These are phyloP conservation scores for Bassia scoparia DNA, from an alignment of 148 eudicot species.

Conservation along the genomic window DNA sequence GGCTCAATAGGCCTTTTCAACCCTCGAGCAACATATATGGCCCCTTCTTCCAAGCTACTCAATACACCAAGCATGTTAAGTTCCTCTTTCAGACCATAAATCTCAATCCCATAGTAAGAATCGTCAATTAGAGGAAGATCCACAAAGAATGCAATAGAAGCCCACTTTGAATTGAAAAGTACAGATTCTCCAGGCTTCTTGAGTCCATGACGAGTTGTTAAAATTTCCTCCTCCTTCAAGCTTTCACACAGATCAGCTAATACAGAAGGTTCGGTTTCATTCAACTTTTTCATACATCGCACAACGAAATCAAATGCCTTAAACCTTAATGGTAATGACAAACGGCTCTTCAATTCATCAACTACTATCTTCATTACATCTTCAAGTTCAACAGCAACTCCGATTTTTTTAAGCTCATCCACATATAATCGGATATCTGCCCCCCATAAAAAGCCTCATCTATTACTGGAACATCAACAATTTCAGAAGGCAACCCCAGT, in stretches of 20 bases:
- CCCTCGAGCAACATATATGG: conserved; percentile 21
- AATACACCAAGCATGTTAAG: conserved; percentile 26
- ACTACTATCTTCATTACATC: conserved; percentile 18
- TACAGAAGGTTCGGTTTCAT: background rate
- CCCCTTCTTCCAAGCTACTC: conserved; percentile 30
- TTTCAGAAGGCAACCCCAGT: conserved; percentile 16
- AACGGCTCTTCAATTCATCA: conserved; percentile 11
- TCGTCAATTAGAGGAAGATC: conserved; percentile 38
- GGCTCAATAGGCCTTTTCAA: conserved; percentile 16
- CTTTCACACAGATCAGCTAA: conserved; percentile 14
- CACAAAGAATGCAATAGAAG: conserved; percentile 30
- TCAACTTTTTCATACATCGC: conserved; percentile 11
- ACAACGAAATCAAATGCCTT: conserved; percentile 3
- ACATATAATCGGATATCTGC: background rate
- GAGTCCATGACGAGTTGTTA: conserved; percentile 27
- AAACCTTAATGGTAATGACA: background rate
- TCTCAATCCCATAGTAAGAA: conserved; percentile 29
- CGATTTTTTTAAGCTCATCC: conserved; percentile 14
- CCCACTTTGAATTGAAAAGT: conserved; percentile 29
- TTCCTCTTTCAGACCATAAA: conserved; percentile 25
- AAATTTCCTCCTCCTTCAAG: conserved; percentile 15
- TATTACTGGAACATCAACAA: conserved; percentile 8
- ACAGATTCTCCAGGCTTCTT: conserved; percentile 22
- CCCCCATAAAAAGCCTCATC: conserved; percentile 26
- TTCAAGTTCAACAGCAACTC: conserved; percentile 19